Conservation (phyloP, 148 eudicot species). For the Polygonum aviculare region DNA sequence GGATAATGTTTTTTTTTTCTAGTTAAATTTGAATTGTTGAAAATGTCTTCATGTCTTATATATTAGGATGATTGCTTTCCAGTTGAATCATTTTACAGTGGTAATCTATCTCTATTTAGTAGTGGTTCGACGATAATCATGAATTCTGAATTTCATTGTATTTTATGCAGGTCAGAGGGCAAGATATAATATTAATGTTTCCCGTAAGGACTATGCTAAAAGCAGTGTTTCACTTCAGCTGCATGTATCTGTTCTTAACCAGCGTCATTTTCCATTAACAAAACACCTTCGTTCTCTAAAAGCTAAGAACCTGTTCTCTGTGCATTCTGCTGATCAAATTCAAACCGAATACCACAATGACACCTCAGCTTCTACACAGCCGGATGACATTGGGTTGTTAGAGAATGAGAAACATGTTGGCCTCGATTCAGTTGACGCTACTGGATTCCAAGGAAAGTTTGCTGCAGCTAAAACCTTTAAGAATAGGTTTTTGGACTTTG, state of each 20-base stretch:
- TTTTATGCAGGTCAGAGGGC: constrained; percentile 21
- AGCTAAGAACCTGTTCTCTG: constrained; percentile 18
- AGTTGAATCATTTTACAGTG: not conserved
- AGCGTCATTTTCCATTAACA: constrained; percentile 19
- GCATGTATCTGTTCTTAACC: constrained; percentile 19
- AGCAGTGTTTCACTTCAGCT: constrained; percentile 19
- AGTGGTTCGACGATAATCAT: not conserved
- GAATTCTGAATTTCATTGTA: not conserved
- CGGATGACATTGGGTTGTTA: constrained; percentile 32
- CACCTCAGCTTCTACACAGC: constrained; percentile 32
- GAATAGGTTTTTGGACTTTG: constrained; percentile 62
- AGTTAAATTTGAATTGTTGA: not conserved
- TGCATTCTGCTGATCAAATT: constrained; percentile 17
- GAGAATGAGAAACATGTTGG: constrained; percentile 20
- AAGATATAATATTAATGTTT: constrained; percentile 11
- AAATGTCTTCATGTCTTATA: not conserved
- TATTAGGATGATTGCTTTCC: not conserved
- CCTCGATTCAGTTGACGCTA: constrained; percentile 15
- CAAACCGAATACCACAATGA: constrained; percentile 15
- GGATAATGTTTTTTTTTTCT: not conserved
- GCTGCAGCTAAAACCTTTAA: constrained; percentile 35
- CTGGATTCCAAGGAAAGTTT: constrained; percentile 18
- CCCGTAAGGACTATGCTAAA: constrained; percentile 17
- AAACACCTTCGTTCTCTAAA: constrained; percentile 23
- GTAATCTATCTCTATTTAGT: not conserved